Evolutionary conservation across 192 early-diverging fungal species (phyloP).

Genomic region (Linnemannia zychae): DNA sequence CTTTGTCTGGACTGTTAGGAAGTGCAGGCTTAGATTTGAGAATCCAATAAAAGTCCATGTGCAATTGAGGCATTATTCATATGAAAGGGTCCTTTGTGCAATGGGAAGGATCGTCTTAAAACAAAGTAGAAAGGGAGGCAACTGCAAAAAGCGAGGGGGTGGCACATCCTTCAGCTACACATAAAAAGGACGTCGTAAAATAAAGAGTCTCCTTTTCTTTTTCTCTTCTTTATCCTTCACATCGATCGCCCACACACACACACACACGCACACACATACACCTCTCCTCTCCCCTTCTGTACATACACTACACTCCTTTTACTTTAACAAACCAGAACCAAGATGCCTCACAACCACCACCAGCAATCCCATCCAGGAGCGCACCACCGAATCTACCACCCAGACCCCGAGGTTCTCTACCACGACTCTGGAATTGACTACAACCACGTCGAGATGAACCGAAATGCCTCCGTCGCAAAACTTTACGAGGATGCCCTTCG

Average conservation of each 20-base stretch:
- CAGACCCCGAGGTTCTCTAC: slow-evolving; percentile 40
- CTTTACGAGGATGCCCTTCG: slow-evolving; percentile 93
- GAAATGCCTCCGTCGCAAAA: slow-evolving; percentile 86
- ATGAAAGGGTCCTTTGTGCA: background rate
- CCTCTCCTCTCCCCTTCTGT: background rate
- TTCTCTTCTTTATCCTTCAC: background rate
- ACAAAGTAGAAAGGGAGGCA: background rate
- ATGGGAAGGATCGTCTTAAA: background rate
- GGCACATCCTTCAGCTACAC: background rate
- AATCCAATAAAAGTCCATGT: background rate
- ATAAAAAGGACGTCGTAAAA: background rate
- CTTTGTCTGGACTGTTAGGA: background rate
- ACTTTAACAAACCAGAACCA: background rate
- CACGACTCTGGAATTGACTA: slow-evolving; percentile 72
- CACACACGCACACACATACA: too few species aligned
- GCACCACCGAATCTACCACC: slow-evolving; percentile 16
- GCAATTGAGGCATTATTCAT: background rate
- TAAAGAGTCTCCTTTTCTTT: background rate
- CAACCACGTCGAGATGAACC: slow-evolving; percentile 82
- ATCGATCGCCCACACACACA: too few species aligned
- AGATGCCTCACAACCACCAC: background rate
- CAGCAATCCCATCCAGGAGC: slow-evolving; percentile 19
- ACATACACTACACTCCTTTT: background rate
- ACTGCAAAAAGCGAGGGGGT: background rate
- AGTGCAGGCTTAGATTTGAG: background rate